Conservation (phyloP, 179 eudicot genomes). For the Spinacia oleracea region DNA sequence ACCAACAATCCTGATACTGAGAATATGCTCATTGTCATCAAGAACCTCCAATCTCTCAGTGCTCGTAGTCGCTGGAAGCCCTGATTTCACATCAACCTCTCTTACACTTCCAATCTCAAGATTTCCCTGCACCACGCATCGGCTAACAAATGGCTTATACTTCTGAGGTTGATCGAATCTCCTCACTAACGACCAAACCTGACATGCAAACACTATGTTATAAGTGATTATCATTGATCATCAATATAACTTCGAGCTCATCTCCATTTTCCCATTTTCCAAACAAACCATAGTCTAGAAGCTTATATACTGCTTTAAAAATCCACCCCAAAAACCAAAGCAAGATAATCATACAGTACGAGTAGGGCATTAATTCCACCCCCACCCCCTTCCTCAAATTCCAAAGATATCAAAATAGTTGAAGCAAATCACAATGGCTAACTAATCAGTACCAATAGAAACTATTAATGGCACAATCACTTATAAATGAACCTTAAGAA, state of each 20-base stretch:
- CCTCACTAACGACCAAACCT: slow-evolving; percentile 50
- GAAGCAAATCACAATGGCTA: not conserved
- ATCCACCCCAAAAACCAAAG: not conserved
- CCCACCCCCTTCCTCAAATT: not conserved
- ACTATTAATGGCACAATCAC: not conserved
- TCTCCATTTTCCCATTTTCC: not conserved
- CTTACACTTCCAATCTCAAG: slow-evolving; percentile 51
- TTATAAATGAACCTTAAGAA: not conserved
- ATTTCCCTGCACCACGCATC: slow-evolving; percentile 45
- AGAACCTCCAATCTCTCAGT: slow-evolving; percentile 48
- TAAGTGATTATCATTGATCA: not conserved
- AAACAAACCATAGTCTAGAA: not conserved
- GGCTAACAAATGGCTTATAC: slow-evolving; percentile 51
- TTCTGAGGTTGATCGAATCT: slow-evolving; percentile 53
- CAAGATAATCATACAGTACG: not conserved
- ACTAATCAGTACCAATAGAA: slow-evolving; percentile 5
- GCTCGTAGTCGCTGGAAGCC: slow-evolving; percentile 57
- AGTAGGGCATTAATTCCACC: not conserved
- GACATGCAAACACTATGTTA: slow-evolving; percentile 9
- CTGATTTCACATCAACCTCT: slow-evolving; percentile 55
- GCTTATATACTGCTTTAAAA: too few relatives aligned
- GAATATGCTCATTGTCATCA: slow-evolving; percentile 52
- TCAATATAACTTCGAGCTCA: not conserved
- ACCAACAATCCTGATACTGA: slow-evolving; percentile 47
- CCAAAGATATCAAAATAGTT: not conserved